Conservation (phyloP, 495 filamentous ascomycete genomes). For the Aspergillus steynii region DNA sequence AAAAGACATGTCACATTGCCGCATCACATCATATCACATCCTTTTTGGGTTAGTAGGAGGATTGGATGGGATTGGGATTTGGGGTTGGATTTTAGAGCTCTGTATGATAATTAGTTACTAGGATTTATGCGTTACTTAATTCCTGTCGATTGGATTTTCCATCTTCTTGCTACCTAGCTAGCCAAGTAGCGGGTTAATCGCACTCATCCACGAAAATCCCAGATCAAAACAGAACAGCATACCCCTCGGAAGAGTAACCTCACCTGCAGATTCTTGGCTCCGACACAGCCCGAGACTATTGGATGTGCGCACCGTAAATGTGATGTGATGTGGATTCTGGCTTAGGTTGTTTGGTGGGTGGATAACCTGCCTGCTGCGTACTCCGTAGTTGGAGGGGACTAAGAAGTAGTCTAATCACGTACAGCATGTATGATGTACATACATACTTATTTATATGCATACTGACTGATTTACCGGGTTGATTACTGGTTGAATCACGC, state of each 20-base stretch:
- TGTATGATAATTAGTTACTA: too few relatives aligned
- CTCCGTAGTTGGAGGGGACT: not conserved
- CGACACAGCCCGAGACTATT: not conserved
- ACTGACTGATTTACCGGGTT: not conserved
- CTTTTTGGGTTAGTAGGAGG: not conserved
- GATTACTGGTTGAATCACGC: not conserved
- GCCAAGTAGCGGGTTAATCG: too few relatives aligned
- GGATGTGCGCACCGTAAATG: not conserved
- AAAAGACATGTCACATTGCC: conserved; percentile 24
- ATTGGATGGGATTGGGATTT: too few relatives aligned
- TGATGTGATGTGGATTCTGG: not conserved
- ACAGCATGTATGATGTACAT: not conserved
- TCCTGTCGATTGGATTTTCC: too few relatives aligned
- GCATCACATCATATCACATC: conserved; percentile 11
- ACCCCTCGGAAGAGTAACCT: not conserved
- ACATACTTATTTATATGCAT: not conserved
- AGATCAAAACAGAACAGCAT: too few relatives aligned
- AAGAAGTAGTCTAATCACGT: not conserved
- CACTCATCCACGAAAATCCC: too few relatives aligned
- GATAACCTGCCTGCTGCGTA: not conserved
- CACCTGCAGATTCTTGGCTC: not conserved
- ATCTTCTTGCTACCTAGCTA: too few relatives aligned
- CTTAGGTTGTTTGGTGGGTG: not conserved
- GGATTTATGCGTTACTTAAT: too few relatives aligned
- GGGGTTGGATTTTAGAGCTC: too few relatives aligned